A percentile compares a stretch with the other conserved stretches of the same genome.
phyloP scores from a whole-genome alignment of 139 green algal genomes.

The Coelastrella sp. region DNA sequence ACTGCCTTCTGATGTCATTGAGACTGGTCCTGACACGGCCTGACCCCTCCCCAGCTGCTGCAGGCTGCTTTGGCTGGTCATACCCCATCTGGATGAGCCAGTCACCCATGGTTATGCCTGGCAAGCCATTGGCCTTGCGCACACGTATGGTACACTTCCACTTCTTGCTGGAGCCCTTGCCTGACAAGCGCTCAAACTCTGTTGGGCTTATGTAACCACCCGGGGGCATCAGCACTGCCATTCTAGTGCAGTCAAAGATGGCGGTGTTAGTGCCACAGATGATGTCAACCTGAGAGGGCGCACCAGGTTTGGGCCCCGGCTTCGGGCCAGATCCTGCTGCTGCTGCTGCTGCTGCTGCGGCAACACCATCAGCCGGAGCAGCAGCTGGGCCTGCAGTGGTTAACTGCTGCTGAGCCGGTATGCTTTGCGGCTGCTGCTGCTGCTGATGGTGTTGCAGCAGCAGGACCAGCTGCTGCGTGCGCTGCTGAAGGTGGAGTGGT shows the following conservation, averaged over 20 bases:
- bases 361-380: neutral
- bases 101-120: conserved; percentile 78
- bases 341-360: conserved; percentile 19
- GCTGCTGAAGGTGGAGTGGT: neutral
- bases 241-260: conserved; percentile 57
- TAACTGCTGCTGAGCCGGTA: neutral
- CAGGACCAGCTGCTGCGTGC: conserved; percentile 14
- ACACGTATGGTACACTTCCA: conserved; percentile 87
- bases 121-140: conserved; percentile 56
- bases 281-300: conserved; percentile 63
- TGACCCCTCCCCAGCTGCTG: neutral
- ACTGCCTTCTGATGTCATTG: conserved; percentile 23
- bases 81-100: conserved; percentile 80
- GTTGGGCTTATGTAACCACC: conserved; percentile 72
- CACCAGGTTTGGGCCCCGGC: conserved; percentile 43
- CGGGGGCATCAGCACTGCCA: conserved; percentile 43
- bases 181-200: conserved; percentile 87
- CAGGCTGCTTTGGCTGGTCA: conserved; percentile 60
- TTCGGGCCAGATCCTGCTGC: neutral
- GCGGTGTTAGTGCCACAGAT: conserved; percentile 71
- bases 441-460: conserved; percentile 26
- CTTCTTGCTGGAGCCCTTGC: conserved; percentile 85
- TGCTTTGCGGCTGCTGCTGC: conserved; percentile 9
- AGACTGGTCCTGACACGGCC: conserved; percentile 53
- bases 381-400: neutral